Percentiles rank a stretch among this genome's conserved stretches.
Evolutionary conservation across 2,329 filamentous ascomycete species (phyloP).

Genomic region (Corynespora cassiicola): DNA sequence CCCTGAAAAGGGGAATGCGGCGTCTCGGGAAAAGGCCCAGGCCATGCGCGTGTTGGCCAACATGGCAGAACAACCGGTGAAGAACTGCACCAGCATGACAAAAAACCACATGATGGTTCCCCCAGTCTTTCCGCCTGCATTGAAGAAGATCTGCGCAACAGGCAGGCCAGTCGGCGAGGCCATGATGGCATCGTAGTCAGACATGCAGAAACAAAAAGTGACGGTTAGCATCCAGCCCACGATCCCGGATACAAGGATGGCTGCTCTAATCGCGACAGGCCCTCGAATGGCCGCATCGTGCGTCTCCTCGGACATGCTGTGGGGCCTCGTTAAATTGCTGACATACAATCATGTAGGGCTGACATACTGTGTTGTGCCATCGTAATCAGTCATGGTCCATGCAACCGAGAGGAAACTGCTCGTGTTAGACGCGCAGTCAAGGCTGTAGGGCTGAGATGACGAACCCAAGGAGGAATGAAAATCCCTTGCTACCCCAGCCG

Average conservation of each 20-base stretch:
- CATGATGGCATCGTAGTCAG: conserved; percentile 63
- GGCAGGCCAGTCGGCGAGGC: conserved; percentile 65
- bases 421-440: conserved; percentile 19
- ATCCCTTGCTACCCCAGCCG: conserved; percentile 66
- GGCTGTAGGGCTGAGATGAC: conserved; percentile 25
- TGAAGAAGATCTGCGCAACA: conserved; percentile 64
- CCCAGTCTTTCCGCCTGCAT: conserved; percentile 64
- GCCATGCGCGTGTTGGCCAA: conserved; percentile 68
- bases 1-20: conserved; percentile 66
- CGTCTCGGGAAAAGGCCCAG: conserved; percentile 66
- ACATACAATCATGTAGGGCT: conserved; percentile 17
- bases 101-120: conserved; percentile 68
- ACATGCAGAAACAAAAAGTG: conserved; percentile 69
- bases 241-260: conserved; percentile 65
- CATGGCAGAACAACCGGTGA: conserved; percentile 70
- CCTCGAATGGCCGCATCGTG: conserved; percentile 67
- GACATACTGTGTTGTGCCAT: conserved; percentile 68
- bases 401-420: conserved; percentile 60
- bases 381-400: conserved; percentile 74
- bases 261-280: conserved; percentile 64
- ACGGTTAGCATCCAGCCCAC: conserved; percentile 69
- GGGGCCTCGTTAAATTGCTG: conserved; percentile 28
- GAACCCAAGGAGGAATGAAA: conserved; percentile 67
- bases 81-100: conserved; percentile 69
- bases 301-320: conserved; percentile 70